phyloP scores from a whole-genome alignment of 2,329 filamentous ascomycete species.

The Aureobasidium sp. region DNA sequence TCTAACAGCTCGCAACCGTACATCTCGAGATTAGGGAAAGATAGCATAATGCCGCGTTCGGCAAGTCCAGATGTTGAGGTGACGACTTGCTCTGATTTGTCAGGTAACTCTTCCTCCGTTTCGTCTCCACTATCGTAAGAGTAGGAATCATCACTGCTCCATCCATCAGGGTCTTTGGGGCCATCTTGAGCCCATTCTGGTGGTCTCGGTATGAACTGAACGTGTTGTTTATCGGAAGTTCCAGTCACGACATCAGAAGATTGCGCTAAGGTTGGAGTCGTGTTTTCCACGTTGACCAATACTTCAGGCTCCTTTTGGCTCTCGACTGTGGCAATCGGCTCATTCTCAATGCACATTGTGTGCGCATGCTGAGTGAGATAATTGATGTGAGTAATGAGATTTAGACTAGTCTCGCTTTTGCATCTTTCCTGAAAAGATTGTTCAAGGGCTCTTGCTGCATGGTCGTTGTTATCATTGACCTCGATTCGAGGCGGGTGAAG shows the following conservation, averaged over 20 bases:
- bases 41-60: slow-evolving; percentile 68
- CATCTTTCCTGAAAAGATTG: slow-evolving; percentile 57
- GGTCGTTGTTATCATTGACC: slow-evolving; percentile 55
- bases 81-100: slow-evolving; percentile 29
- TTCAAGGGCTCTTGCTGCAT: slow-evolving; percentile 58
- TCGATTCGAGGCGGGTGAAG: slow-evolving; percentile 60
- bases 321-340: not conserved
- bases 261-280: not conserved
- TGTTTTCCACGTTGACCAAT: not conserved
- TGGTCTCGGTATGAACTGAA: slow-evolving; percentile 66
- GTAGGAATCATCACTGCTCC: slow-evolving; percentile 35
- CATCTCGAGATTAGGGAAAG: slow-evolving; percentile 70
- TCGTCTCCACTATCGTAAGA: slow-evolving; percentile 45
- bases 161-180: slow-evolving; percentile 12
- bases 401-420: slow-evolving; percentile 51
- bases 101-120: slow-evolving; percentile 37
- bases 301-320: not conserved
- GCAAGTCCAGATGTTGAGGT: slow-evolving; percentile 34
- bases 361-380: slow-evolving; percentile 67
- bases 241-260: slow-evolving; percentile 7
- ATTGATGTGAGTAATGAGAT: slow-evolving; percentile 67
- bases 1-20: slow-evolving; percentile 71
- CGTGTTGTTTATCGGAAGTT: slow-evolving; percentile 50
- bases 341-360: slow-evolving; percentile 46
- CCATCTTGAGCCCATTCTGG: slow-evolving; percentile 59